A percentile compares a stretch with the other conserved stretches of the same genome.
phyloP scores from a whole-genome alignment of 148 eudicot species.

The Agrostemma githago region DNA sequence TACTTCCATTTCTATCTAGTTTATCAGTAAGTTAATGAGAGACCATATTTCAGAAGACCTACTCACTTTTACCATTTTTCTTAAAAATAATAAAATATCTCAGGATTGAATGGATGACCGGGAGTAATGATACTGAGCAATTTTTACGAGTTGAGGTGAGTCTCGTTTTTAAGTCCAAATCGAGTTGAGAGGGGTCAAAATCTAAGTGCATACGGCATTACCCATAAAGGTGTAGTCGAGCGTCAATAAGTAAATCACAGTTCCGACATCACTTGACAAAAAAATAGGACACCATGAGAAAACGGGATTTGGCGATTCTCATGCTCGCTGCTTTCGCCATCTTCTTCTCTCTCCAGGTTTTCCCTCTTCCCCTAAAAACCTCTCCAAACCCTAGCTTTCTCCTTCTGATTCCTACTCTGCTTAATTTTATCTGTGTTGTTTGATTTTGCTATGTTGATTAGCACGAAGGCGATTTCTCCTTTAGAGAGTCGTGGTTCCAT shows the following conservation, averaged over 20 bases:
- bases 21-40: too few relatives aligned
- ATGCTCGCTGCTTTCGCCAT: constrained; percentile 94
- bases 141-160: too few relatives aligned
- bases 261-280: neutral
- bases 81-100: too few relatives aligned
- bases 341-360: constrained; percentile 95
- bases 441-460: constrained; percentile 17
- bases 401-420: neutral
- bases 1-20: too few relatives aligned
- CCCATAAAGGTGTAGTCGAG: neutral
- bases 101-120: too few relatives aligned
- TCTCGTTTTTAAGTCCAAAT: too few relatives aligned
- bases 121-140: too few relatives aligned
- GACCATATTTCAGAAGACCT: too few relatives aligned
- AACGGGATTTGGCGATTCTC: constrained; percentile 87
- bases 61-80: too few relatives aligned
- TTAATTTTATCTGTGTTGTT: neutral
- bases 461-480: constrained; percentile 97
- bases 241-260: neutral
- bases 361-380: neutral
- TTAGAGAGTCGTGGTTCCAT: constrained; percentile 93
- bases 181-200: too few relatives aligned
- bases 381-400: constrained; percentile 21
- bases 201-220: neutral
- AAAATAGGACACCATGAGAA: constrained; percentile 57